Evolutionary conservation across 306 rosid genomes (phyloP), one percentile per base, ranked within the genome.

Genomic region (Prunus campanulata): DNA sequence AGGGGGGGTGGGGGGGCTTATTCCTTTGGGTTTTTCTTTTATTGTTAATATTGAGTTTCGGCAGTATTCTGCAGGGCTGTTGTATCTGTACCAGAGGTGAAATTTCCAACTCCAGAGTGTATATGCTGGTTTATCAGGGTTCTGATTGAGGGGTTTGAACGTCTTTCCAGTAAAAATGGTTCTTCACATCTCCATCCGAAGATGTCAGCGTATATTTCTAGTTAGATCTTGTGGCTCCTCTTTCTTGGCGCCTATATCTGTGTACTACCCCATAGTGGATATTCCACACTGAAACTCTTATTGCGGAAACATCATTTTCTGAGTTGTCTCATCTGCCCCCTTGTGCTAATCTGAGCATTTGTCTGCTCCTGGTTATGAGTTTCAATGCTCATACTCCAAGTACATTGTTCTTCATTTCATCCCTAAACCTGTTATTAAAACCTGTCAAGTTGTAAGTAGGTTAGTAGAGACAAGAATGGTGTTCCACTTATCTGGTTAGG

Each of bases 401-500:
- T 44, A 44, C 30, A 59, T 20, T 73, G 24, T 68, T 24, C 15
- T 44, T 57, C 20, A 71, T 64, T 44, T 29, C 49, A 46, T 62
- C 56, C 74, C 72, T 57, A 6, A 47, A 67, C 29, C 24, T 79
- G 68, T 74, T 75, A 18, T 22, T 16, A 42, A 18, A 24, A 78
- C 70, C 78, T 44, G 71, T 62, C 22, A 44, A 72, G 70, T 74
- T 77, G 42, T 65, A 50, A 72, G 14, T 66, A 32, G 20, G 56
- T 54, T 27, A 55, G 62, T 39, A 39, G 63, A 25, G 72, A 64
- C 35, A 60, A 49, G 61, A 63, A 18, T 54, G 39, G 68, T 78
- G 82, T 66, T 49, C 22, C 68, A 30, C 42, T 30, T 39, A 60
- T 62, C 62, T 73, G 57, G 74, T 67, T 70, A 22, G 56, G 76